These are phyloP conservation scores for Aspergillus clavatus DNA, from an alignment of 2,329 filamentous ascomycete genomes.

Conservation along the genomic window DNA sequence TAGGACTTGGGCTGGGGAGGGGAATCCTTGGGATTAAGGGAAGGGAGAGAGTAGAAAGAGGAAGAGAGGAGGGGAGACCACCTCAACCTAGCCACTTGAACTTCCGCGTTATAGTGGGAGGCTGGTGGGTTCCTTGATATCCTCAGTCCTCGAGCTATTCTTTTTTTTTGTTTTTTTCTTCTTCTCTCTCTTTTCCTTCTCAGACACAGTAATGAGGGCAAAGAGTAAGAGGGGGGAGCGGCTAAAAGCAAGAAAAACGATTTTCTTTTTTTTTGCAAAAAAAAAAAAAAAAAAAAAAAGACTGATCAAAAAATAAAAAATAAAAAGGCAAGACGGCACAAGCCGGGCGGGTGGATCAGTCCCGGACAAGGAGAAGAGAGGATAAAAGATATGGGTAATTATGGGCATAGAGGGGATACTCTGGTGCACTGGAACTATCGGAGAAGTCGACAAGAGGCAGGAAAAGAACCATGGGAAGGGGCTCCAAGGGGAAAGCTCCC, in stretches of 20 bases:
- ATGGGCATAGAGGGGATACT: no score
- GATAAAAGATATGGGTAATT: constrained; percentile 1
- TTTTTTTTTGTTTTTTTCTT: no score
- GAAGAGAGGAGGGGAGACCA: constrained; percentile 2
- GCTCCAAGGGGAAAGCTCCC: background rate
- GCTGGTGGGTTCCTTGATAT: no score
- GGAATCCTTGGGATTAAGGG: no score
- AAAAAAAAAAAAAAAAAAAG: constrained; percentile 13
- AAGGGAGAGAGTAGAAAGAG: no score
- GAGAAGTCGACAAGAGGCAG: background rate
- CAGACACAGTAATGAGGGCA: background rate
- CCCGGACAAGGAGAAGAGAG: constrained; percentile 3
- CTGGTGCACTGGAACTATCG: background rate
- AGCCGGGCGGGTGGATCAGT: background rate
- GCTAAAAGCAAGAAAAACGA: no score
- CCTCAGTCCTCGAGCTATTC: no score
- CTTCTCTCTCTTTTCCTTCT: no score
- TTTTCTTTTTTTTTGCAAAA: no score
- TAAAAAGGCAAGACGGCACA: no score
- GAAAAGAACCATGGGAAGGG: background rate
- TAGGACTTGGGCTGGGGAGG: constrained; percentile 18
- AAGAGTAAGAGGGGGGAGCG: background rate
- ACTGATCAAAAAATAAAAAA: no score
- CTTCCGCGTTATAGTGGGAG: constrained; percentile 23
- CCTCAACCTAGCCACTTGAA: constrained; percentile 13